Percentiles rank a stretch among this genome's conserved stretches.
phyloP scores from a whole-genome alignment of 2,329 filamentous ascomycete species.

The Basipetospora chlamydospora region DNA sequence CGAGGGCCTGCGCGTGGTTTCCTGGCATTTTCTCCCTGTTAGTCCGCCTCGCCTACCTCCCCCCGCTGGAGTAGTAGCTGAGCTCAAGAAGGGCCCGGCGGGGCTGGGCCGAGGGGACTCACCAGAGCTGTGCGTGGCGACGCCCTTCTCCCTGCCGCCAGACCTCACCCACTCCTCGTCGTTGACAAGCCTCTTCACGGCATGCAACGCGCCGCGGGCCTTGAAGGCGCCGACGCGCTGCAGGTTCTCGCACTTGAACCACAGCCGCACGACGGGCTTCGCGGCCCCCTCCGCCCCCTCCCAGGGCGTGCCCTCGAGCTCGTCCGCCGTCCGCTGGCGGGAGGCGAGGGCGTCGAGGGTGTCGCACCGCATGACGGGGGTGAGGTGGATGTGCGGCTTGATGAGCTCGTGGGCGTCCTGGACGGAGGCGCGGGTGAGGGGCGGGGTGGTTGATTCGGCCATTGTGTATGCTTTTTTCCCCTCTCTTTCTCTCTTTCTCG shows the following conservation, averaged over 20 bases:
- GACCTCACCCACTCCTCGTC: constrained; percentile 47
- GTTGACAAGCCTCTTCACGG: constrained; percentile 52
- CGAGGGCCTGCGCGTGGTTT: constrained; percentile 87
- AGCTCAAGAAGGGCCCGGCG: too few species aligned
- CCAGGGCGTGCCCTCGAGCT: constrained; percentile 41
- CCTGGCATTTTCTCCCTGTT: constrained; percentile 37
- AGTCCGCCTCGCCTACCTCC: neutral
- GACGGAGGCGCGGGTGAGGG: constrained; percentile 61
- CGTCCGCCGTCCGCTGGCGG: constrained; percentile 41
- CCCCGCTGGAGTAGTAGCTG: too few species aligned
- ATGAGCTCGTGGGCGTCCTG: constrained; percentile 59
- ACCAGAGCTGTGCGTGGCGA: constrained; percentile 86
- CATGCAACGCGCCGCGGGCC: constrained; percentile 79
- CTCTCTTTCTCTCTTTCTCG: too few species aligned
- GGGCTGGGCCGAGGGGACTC: too few species aligned
- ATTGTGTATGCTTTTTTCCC: constrained; percentile 17
- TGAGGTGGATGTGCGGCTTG: constrained; percentile 61
- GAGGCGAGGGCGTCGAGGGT: constrained; percentile 66
- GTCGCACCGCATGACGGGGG: constrained; percentile 66
- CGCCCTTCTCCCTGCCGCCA: constrained; percentile 48
- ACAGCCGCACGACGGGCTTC: constrained; percentile 54
- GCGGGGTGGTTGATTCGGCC: constrained; percentile 41
- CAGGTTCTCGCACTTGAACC: constrained; percentile 93
- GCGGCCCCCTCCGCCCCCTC: constrained; percentile 46
- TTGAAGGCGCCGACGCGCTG: constrained; percentile 92